A percentile compares a stretch with the other conserved stretches of the same genome.
Evolutionary conservation across 2,329 filamentous ascomycete species (phyloP).

Genomic region (Chaetomiaceae sp.): DNA sequence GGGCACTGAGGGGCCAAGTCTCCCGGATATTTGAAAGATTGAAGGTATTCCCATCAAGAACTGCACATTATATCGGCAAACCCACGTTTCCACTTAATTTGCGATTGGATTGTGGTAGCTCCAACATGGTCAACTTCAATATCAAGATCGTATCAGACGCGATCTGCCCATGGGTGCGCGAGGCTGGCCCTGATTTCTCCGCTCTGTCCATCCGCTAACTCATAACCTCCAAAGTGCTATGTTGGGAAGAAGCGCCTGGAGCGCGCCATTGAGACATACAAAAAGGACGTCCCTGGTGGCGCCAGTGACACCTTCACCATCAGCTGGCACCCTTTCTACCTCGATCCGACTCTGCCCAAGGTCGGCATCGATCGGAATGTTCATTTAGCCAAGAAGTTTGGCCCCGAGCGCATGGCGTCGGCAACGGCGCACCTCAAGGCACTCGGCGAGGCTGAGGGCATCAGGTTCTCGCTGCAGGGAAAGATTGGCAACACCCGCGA

Average conservation of each 20-base stretch:
- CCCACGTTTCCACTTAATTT: too few relatives aligned
- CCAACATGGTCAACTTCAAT: conserved; percentile 68
- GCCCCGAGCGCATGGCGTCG: conserved; percentile 46
- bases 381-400: conserved; percentile 62
- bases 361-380: conserved; percentile 42
- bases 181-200: background rate
- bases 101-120: too few relatives aligned
- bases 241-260: conserved; percentile 73
- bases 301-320: conserved; percentile 65
- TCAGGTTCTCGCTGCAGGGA: conserved; percentile 68
- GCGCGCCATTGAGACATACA: conserved; percentile 64
- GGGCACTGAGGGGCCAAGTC: background rate
- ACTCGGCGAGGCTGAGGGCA: conserved; percentile 63
- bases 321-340: conserved; percentile 75
- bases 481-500: conserved; percentile 73
- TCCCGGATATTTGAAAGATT: background rate
- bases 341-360: conserved; percentile 60
- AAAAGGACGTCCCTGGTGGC: conserved; percentile 54
- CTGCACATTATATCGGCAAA: too few relatives aligned
- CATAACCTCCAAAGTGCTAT: conserved; percentile 57
- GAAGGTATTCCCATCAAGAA: background rate
- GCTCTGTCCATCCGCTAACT: background rate
- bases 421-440: conserved; percentile 37
- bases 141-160: conserved; percentile 79
- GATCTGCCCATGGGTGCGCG: conserved; percentile 61